Base-by-base conservation (phyloP, 139 green algal species). In the Asterochloris sp. region DNA sequence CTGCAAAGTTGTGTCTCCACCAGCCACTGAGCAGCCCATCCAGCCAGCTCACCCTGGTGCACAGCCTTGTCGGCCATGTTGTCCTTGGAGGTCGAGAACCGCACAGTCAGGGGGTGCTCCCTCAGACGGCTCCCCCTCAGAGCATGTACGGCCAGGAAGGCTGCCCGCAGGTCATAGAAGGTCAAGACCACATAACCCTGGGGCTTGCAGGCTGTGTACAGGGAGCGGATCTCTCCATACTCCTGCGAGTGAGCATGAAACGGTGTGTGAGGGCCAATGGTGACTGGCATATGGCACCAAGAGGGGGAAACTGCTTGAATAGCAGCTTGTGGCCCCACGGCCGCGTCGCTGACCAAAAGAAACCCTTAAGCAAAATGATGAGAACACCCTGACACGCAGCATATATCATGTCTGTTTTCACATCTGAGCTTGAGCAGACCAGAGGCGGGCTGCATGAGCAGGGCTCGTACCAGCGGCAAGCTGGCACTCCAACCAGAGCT, bases 101-200 rank as follows among this genome's bases (percentile, higher is more conserved):
- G 86, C 0, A 97, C 86, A 28, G 95, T 89, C 68, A 97, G 86
- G 17, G 76, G 62, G n/a, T 82, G 61, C 10, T 83, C 84, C 28
- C 73, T 60, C 17, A 96, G 61, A 24, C 82, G 27, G 11, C 84
- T 79, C 19, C 94, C 87, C 47, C 91, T 84, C 63, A 98, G 88
- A 0, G 88, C 89, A 67, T 88, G 71, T 62, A 92, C 87, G 0
- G 96, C 96, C 54, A 87, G 73, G 14, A 88, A 85, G 8, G 96
- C 95, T 0, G 91, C 89, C 13, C 95, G 86, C 28, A 98, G 85
- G 90, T 99, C 96, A 81, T 93, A 97, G 89, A 96, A 99, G 12
- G 87, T 87, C n/a, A 98, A 89, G 82, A 98, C 87, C 16, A 98
- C 86, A 71, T 97, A 90, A 29, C 96, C 96, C 75, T 91, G 88